A percentile compares a stretch with the other conserved stretches of the same genome.
These are phyloP conservation scores for Mycena pura DNA, from an alignment of 768 basidiomycete species.

Conservation along the genomic window DNA sequence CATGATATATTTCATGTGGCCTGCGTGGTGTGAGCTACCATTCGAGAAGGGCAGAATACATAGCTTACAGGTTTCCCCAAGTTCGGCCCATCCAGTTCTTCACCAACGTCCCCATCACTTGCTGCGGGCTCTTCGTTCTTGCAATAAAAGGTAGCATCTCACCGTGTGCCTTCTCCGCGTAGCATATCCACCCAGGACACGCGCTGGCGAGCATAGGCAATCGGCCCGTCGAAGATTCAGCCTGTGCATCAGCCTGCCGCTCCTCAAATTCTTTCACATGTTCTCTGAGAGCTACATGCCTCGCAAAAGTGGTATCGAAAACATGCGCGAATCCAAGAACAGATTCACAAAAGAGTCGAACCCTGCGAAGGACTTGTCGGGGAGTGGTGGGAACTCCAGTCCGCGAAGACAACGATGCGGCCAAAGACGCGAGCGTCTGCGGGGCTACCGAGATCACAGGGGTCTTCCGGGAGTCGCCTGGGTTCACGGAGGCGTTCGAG, in stretches of 20 bases:
- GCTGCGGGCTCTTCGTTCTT: conserved; percentile 90
- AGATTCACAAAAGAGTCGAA: conserved; percentile 71
- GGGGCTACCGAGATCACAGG: conserved; percentile 90
- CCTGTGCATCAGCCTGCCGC: conserved; percentile 56
- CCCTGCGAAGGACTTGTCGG: conserved; percentile 68
- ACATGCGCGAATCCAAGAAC: conserved; percentile 81
- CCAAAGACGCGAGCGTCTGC: conserved; percentile 83
- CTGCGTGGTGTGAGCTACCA: conserved; percentile 44
- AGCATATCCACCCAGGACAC: conserved; percentile 99
- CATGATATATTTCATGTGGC: conserved; percentile 91
- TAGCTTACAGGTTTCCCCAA: conserved; percentile 73
- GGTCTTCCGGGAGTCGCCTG: conserved; percentile 51
- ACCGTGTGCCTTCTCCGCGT: conserved; percentile 95
- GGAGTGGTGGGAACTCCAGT: conserved; percentile 54
- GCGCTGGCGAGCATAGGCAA: conserved; percentile 95
- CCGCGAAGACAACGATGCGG: conserved; percentile 61
- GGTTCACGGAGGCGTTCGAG: conserved; percentile 52
- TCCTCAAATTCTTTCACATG: conserved; percentile 84
- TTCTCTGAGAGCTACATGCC: conserved; percentile 85
- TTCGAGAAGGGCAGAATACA: not conserved
- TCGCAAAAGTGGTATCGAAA: conserved; percentile 94
- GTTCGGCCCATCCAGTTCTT: conserved; percentile 83
- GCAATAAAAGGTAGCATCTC: conserved; percentile 94
- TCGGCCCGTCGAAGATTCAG: conserved; percentile 35
- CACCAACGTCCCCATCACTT: conserved; percentile 91